phyloP scores from a whole-genome alignment of 2,329 filamentous ascomycete species.

The Claviceps pusilla region DNA sequence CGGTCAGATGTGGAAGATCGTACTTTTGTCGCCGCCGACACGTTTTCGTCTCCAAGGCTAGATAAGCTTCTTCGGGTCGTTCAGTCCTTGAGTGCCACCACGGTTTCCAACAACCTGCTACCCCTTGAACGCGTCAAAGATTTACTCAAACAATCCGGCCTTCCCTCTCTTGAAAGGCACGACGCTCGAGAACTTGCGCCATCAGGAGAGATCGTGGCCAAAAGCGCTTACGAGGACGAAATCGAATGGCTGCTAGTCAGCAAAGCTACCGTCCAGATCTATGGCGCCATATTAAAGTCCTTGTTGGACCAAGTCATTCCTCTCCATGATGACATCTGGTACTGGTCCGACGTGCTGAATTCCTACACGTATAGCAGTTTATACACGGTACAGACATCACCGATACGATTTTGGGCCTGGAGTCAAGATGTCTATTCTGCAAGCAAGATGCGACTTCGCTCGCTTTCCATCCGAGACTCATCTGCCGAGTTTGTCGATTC shows the following conservation, averaged over 20 bases:
- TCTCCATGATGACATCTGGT: slow-evolving; percentile 77
- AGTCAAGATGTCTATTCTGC: slow-evolving; percentile 54
- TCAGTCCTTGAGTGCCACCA: slow-evolving; percentile 54
- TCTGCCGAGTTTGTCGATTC: slow-evolving; percentile 21
- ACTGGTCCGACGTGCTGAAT: slow-evolving; percentile 80
- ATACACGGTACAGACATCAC: slow-evolving; percentile 77
- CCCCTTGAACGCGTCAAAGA: slow-evolving; percentile 41
- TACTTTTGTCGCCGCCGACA: slow-evolving; percentile 21
- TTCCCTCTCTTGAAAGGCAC: slow-evolving; percentile 25
- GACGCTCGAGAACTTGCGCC: slow-evolving; percentile 20
- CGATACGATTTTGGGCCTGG: slow-evolving; percentile 59
- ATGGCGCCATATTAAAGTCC: slow-evolving; percentile 62
- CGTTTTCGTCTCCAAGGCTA: slow-evolving; percentile 37
- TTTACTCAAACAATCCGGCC: slow-evolving; percentile 47
- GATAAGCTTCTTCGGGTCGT: slow-evolving; percentile 52
- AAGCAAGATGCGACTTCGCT: slow-evolving; percentile 31
- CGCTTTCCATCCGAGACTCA: slow-evolving; percentile 15
- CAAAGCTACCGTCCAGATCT: slow-evolving; percentile 84
- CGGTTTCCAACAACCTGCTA: slow-evolving; percentile 49
- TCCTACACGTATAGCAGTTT: slow-evolving; percentile 66
- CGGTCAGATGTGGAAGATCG: slow-evolving; percentile 21
- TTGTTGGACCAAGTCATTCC: slow-evolving; percentile 72
- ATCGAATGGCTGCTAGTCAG: slow-evolving; percentile 82
- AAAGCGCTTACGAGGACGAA: slow-evolving; percentile 51
- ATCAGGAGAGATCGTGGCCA: slow-evolving; percentile 14